A percentile compares a stretch with the other conserved stretches of the same genome.
Evolutionary conservation across 2,329 filamentous ascomycete genomes (phyloP).

Genomic region (Claviceps quebecensis): DNA sequence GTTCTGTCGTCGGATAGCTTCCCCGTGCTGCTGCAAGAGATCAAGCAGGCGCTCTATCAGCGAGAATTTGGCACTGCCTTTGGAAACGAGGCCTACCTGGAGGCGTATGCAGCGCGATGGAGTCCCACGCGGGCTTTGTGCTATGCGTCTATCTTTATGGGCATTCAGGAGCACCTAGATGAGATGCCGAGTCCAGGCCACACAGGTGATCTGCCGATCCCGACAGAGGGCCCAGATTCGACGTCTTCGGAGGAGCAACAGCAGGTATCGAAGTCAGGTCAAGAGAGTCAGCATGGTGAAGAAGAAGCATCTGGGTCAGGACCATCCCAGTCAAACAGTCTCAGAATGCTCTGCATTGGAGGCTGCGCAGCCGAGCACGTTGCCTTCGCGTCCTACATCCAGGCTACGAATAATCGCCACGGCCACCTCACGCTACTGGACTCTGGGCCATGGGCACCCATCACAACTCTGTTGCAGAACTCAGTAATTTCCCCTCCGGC

Average conservation of each 20-base stretch:
- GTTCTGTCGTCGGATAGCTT: constrained; percentile 34
- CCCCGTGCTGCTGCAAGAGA: constrained; percentile 52
- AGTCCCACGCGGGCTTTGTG: constrained; percentile 74
- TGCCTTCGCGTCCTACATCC: constrained; percentile 33
- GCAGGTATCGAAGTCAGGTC: not conserved
- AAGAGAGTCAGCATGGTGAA: not conserved
- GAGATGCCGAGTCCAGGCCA: constrained; percentile 8
- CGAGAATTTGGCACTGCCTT: constrained; percentile 78
- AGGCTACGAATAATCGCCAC: constrained; percentile 8
- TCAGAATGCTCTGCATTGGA: constrained; percentile 35
- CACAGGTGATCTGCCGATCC: not conserved
- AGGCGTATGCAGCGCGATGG: constrained; percentile 81
- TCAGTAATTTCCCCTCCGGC: constrained; percentile 38
- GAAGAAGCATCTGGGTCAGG: not conserved
- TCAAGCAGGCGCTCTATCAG: constrained; percentile 76
- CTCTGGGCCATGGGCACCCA: constrained; percentile 60
- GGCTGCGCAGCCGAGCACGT: constrained; percentile 50
- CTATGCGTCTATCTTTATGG: constrained; percentile 48
- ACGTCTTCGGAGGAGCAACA: not conserved
- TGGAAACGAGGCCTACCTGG: constrained; percentile 52
- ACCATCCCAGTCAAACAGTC: constrained; percentile 3
- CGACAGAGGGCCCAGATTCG: not conserved
- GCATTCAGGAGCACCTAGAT: constrained; percentile 21
- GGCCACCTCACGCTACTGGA: constrained; percentile 56
- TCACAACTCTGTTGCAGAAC: constrained; percentile 43